Conservation (phyloP, 257 asterid species). For the Eustoma russellianum region DNA sequence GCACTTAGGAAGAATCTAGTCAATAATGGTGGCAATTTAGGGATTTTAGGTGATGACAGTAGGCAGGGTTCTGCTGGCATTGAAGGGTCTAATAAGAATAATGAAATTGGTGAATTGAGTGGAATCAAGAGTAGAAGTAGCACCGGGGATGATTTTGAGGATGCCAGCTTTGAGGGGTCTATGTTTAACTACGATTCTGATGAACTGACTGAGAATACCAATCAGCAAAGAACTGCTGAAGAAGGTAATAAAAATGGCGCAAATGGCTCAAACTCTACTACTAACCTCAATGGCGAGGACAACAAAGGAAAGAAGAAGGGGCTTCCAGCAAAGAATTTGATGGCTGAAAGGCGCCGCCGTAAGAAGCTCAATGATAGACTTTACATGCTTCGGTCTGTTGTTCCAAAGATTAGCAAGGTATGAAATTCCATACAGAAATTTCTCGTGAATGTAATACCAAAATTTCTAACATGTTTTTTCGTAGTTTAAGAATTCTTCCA, state of each 20-base stretch:
- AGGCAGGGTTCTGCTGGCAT: slow-evolving; percentile 18
- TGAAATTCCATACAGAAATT: slow-evolving; percentile 15
- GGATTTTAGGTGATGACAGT: slow-evolving; percentile 32
- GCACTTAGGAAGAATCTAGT: slow-evolving; percentile 39
- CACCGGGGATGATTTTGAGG: slow-evolving; percentile 59
- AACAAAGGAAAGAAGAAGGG: slow-evolving; percentile 76
- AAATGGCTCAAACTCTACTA: slow-evolving; percentile 32
- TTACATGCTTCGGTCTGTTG: slow-evolving; percentile 88
- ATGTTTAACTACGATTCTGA: slow-evolving; percentile 69
- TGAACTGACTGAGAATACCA: slow-evolving; percentile 41
- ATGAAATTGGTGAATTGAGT: slow-evolving; percentile 19
- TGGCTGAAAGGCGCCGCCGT: slow-evolving; percentile 94
- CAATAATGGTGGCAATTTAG: slow-evolving; percentile 24
- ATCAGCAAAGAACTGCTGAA: slow-evolving; percentile 12
- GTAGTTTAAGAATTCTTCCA: not conserved
- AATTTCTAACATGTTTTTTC: slow-evolving; percentile 17
- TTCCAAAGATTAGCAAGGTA: slow-evolving; percentile 97
- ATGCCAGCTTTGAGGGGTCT: slow-evolving; percentile 66
- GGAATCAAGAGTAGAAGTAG: slow-evolving; percentile 38
- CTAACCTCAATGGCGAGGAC: slow-evolving; percentile 38
- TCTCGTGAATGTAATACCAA: slow-evolving; percentile 15
- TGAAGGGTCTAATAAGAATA: slow-evolving; percentile 17
- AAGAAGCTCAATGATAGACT: slow-evolving; percentile 97
- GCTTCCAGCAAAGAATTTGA: slow-evolving; percentile 85
- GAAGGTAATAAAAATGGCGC: slow-evolving; percentile 34